A percentile compares a stretch with the other conserved stretches of the same genome.
Evolutionary conservation across 805 yeast genomes (phyloP).

Genomic region (Sugiyamaella boreocaroliniensis): DNA sequence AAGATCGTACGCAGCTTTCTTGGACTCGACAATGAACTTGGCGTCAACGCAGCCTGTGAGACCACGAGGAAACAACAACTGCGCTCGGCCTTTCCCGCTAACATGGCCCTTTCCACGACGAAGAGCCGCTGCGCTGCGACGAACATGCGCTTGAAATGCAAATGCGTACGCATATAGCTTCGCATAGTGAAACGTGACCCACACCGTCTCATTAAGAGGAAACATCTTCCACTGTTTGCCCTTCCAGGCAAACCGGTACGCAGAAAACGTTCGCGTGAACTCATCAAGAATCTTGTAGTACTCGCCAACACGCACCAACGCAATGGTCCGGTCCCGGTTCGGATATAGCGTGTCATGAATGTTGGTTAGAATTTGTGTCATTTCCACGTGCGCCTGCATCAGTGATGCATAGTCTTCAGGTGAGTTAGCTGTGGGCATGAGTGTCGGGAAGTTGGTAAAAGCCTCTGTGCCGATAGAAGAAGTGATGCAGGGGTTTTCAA

Average conservation of each 20-base stretch:
- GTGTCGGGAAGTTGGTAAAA: conserved; percentile 19
- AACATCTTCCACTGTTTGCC: conserved; percentile 16
- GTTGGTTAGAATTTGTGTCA: conserved; percentile 22
- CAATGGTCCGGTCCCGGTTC: conserved; percentile 20
- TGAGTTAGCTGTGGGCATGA: not conserved
- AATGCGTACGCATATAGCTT: conserved; percentile 20
- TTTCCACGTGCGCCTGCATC: conserved; percentile 19
- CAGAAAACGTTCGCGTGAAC: conserved; percentile 20
- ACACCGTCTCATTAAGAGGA: conserved; percentile 17
- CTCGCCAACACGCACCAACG: conserved; percentile 20
- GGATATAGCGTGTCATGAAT: conserved; percentile 23
- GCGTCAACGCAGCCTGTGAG: conserved; percentile 19
- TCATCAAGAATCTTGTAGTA: conserved; percentile 21
- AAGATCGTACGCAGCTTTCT: conserved; percentile 16
- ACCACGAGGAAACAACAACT: conserved; percentile 18
- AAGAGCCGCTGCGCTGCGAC: conserved; percentile 9
- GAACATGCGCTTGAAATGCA: conserved; percentile 21
- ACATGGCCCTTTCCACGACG: not conserved
- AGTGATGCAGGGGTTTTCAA: conserved; percentile 10
- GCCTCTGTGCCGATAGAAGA: conserved; percentile 11
- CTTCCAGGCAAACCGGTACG: conserved; percentile 19
- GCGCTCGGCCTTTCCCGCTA: not conserved
- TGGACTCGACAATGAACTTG: conserved; percentile 19
- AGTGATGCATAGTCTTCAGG: conserved; percentile 14
- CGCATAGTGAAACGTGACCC: conserved; percentile 19